Conservation (phyloP, 805 yeast species). For the Yarrowia hollandica region DNA sequence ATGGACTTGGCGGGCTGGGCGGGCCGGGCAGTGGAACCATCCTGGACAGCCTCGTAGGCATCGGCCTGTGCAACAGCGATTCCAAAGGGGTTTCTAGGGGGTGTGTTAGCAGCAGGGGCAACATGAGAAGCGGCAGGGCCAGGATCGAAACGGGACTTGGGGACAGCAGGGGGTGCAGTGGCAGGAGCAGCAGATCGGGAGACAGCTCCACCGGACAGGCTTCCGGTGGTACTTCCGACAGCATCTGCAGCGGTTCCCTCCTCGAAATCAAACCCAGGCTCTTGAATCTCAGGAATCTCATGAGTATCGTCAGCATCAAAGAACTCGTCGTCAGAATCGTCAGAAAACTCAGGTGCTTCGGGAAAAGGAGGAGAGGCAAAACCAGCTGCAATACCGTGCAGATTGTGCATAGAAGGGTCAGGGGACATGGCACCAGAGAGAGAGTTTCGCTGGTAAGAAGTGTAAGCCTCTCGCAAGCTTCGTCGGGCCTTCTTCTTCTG, state of each 20-base stretch:
- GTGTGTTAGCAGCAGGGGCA: not conserved
- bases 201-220: not conserved
- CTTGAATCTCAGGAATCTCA: slow-evolving; percentile 21
- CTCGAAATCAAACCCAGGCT: slow-evolving; percentile 17
- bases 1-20: slow-evolving; percentile 24
- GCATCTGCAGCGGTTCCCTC: not conserved
- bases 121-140: not conserved
- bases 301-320: slow-evolving; percentile 41
- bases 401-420: slow-evolving; percentile 12
- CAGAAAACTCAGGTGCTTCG: slow-evolving; percentile 36
- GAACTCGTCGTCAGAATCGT: slow-evolving; percentile 43
- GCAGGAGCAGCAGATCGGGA: slow-evolving; percentile 4
- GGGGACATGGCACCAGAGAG: slow-evolving; percentile 31
- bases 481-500: slow-evolving; percentile 40
- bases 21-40: slow-evolving; percentile 11
- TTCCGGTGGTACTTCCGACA: not conserved
- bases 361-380: slow-evolving; percentile 40
- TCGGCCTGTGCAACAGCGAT: slow-evolving; percentile 21
- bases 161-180: slow-evolving; percentile 2
- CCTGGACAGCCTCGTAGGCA: slow-evolving; percentile 2
- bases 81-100: not conserved
- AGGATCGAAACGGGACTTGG: slow-evolving; percentile 21
- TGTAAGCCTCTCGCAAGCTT: slow-evolving; percentile 33
- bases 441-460: slow-evolving; percentile 24
- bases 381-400: slow-evolving; percentile 4